Evolutionary conservation across 306 rosid species (phyloP).

Genomic region (Prunus armeniaca): DNA sequence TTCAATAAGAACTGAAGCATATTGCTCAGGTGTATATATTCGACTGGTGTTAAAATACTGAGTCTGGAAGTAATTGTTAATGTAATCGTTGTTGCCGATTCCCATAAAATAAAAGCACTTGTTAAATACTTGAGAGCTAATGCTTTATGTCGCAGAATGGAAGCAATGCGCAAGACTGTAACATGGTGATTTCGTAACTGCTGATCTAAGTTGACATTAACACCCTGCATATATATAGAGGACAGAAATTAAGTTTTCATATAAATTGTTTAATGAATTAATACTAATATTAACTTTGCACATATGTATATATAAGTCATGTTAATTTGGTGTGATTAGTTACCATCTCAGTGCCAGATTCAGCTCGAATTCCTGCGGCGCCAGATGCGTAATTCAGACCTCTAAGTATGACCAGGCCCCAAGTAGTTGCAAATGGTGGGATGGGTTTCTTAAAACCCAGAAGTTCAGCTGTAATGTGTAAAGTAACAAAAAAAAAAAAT

Average conservation of each 20-base stretch:
- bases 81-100: constrained; percentile 60
- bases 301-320: not conserved
- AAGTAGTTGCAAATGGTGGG: constrained; percentile 43
- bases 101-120: constrained; percentile 57
- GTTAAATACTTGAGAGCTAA: constrained; percentile 26
- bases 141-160: constrained; percentile 9
- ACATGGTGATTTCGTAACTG: constrained; percentile 42
- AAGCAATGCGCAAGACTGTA: constrained; percentile 18
- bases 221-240: constrained; percentile 39
- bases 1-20: constrained; percentile 23
- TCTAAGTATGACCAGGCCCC: constrained; percentile 15
- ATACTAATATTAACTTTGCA: not conserved
- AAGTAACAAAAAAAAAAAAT: not conserved
- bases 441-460: constrained; percentile 55
- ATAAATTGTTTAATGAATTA: not conserved
- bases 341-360: constrained; percentile 40
- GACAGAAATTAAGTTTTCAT: not conserved
- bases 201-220: constrained; percentile 20
- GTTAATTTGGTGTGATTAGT: not conserved
- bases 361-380: constrained; percentile 45
- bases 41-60: constrained; percentile 20
- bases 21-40: constrained; percentile 18
- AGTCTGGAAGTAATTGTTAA: constrained; percentile 56
- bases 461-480: constrained; percentile 42
- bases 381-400: constrained; percentile 88